Conservation (phyloP, 768 basidiomycete genomes). For the Mycena sanguinolenta region DNA sequence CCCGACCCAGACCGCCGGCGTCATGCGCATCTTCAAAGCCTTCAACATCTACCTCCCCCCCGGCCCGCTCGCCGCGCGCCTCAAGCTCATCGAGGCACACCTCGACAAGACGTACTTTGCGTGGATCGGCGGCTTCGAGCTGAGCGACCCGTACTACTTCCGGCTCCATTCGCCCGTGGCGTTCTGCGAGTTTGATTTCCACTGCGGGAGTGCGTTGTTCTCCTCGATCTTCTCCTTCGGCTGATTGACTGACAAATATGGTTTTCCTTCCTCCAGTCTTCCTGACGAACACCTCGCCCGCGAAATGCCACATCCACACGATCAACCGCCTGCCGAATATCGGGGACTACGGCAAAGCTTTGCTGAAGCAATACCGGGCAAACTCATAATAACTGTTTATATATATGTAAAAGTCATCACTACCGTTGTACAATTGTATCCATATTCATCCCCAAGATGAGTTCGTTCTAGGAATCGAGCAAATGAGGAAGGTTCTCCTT, state of each 20-base stretch:
- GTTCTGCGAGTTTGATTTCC: constrained; percentile 9
- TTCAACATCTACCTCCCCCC: constrained; percentile 3
- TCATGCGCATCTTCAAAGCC: constrained; percentile 12
- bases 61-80: neutral
- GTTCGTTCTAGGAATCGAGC: neutral
- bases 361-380: constrained; percentile 4
- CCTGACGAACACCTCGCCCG: constrained; percentile 1
- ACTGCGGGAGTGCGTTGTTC: constrained; percentile 8
- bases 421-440: neutral
- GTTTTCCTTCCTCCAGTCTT: neutral
- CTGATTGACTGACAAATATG: neutral
- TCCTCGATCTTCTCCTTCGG: neutral
- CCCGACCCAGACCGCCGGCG: neutral
- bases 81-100: constrained; percentile 5
- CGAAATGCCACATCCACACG: constrained; percentile 11
- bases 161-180: constrained; percentile 3
- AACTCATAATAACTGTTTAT: neutral
- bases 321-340: constrained; percentile 15
- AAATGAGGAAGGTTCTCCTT: constrained; percentile 15
- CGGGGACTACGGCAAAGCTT: constrained; percentile 8
- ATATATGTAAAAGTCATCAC: neutral
- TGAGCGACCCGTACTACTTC: constrained; percentile 10
- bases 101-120: constrained; percentile 7
- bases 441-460: neutral
- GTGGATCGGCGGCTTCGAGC: constrained; percentile 9